Conservation (phyloP, 2,329 filamentous ascomycete species). For the Chaetomium globosum region DNA sequence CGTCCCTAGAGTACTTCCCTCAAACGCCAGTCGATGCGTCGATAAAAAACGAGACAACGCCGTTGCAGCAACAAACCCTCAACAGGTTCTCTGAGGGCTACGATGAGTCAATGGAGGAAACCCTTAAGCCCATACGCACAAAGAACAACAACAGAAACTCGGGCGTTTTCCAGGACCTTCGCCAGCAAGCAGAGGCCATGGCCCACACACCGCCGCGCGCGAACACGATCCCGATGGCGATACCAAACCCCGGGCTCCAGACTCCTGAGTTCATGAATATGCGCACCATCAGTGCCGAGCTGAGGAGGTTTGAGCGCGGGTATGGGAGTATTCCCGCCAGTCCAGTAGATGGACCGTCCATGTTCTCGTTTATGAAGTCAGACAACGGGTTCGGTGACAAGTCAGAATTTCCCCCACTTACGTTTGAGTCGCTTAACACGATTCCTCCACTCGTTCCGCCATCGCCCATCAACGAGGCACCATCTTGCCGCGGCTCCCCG, state of each 20-base stretch:
- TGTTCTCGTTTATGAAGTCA: slow-evolving; percentile 51
- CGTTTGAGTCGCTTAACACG: slow-evolving; percentile 33
- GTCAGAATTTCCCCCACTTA: slow-evolving; percentile 44
- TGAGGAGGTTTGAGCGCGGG: slow-evolving; percentile 42
- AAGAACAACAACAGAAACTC: slow-evolving; percentile 48
- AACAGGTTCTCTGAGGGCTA: slow-evolving; percentile 62
- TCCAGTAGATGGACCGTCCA: slow-evolving; percentile 51
- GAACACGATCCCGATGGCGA: slow-evolving; percentile 48
- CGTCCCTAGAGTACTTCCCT: slow-evolving; percentile 59
- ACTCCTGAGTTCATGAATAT: slow-evolving; percentile 59
- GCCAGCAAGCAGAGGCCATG: slow-evolving; percentile 57
- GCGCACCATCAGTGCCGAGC: slow-evolving; percentile 41
- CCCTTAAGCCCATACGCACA: slow-evolving; percentile 58
- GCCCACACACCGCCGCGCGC: slow-evolving; percentile 60
- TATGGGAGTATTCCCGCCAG: slow-evolving; percentile 42
- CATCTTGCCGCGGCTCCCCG: slow-evolving; percentile 41
- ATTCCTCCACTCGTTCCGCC: slow-evolving; percentile 29
- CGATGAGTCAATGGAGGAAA: slow-evolving; percentile 68
- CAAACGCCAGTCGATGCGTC: slow-evolving; percentile 70
- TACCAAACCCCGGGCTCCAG: slow-evolving; percentile 57
- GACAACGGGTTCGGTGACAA: slow-evolving; percentile 48
- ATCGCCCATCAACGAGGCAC: slow-evolving; percentile 23
- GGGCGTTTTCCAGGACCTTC: slow-evolving; percentile 62
- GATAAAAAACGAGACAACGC: slow-evolving; percentile 45
- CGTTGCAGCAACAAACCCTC: slow-evolving; percentile 39